Conservation (phyloP, 805 yeast genomes). For the Pichia pseudocactophila region DNA sequence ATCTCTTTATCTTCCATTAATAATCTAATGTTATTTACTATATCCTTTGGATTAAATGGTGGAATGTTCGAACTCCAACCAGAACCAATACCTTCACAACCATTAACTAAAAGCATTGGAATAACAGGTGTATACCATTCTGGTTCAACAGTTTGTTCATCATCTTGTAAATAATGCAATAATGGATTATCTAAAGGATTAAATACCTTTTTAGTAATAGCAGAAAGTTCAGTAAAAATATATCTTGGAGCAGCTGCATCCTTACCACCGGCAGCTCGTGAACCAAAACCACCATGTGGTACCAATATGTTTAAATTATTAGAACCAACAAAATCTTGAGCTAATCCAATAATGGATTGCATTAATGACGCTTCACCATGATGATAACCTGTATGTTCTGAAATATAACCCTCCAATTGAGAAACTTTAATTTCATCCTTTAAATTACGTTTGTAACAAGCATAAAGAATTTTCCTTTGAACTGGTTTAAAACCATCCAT, state of each 20-base stretch:
- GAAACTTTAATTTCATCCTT: conserved; percentile 78
- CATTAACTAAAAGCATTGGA: conserved; percentile 92
- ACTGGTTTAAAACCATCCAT: conserved; percentile 96
- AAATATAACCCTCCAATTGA: conserved; percentile 81
- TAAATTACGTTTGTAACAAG: conserved; percentile 76
- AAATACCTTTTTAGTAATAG: conserved; percentile 68
- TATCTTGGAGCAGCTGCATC: conserved; percentile 98
- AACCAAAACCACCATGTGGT: conserved; percentile 95
- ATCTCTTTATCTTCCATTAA: conserved; percentile 66
- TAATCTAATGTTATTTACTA: conserved; percentile 63
- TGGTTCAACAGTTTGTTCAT: conserved; percentile 90
- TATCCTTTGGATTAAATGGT: conserved; percentile 76
- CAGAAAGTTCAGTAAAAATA: conserved; percentile 76
- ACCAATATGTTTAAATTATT: conserved; percentile 76
- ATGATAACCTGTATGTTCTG: conserved; percentile 86
- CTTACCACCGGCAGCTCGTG: conserved; percentile 94
- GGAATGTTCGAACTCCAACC: conserved; percentile 98
- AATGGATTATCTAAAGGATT: conserved; percentile 74
- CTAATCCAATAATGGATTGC: conserved; percentile 87
- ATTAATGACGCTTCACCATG: conserved; percentile 88
- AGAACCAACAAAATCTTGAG: conserved; percentile 90
- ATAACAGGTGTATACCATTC: conserved; percentile 91
- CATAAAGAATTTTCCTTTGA: conserved; percentile 87
- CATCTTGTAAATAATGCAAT: conserved; percentile 77
- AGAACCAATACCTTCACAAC: conserved; percentile 97